phyloP scores from a whole-genome alignment of 345 rosid species.

The Trapa incisa region DNA sequence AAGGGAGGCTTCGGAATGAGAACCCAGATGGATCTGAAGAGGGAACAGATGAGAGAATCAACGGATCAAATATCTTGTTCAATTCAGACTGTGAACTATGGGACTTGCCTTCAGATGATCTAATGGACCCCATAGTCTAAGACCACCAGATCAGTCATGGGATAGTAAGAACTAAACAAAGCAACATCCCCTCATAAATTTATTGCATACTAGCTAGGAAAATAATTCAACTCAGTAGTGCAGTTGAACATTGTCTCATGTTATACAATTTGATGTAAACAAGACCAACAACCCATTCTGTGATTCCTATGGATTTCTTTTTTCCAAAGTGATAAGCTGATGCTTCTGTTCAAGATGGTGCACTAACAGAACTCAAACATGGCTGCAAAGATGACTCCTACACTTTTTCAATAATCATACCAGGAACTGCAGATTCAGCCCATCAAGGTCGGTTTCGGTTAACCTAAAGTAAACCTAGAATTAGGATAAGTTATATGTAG shows the following conservation, averaged over 20 bases:
- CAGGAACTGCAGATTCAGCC: too few relatives aligned
- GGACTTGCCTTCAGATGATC: slow-evolving; percentile 72
- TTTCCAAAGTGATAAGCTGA: too few relatives aligned
- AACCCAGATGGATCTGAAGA: slow-evolving; percentile 36
- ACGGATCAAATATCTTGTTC: slow-evolving; percentile 33
- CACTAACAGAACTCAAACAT: too few relatives aligned
- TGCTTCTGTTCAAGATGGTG: too few relatives aligned
- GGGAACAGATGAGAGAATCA: slow-evolving; percentile 37
- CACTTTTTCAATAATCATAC: too few relatives aligned
- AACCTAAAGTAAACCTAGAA: too few relatives aligned
- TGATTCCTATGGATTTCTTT: not conserved
- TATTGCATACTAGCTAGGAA: not conserved
- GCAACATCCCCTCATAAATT: not conserved
- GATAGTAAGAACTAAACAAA: not conserved
- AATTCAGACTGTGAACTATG: slow-evolving; percentile 65
- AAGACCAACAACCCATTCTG: not conserved
- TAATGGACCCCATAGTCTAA: slow-evolving; percentile 49
- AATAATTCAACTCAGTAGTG: not conserved
- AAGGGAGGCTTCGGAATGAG: slow-evolving; percentile 28
- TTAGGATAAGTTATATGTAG: too few relatives aligned
- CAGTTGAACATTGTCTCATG: not conserved
- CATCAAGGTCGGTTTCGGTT: too few relatives aligned
- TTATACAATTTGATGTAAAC: not conserved
- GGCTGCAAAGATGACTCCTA: too few relatives aligned
- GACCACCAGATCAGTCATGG: slow-evolving; percentile 1